A percentile compares a stretch with the other conserved stretches of the same genome.
Conservation (phyloP, 768 basidiomycete species). For the Clavulina sp. region DNA sequence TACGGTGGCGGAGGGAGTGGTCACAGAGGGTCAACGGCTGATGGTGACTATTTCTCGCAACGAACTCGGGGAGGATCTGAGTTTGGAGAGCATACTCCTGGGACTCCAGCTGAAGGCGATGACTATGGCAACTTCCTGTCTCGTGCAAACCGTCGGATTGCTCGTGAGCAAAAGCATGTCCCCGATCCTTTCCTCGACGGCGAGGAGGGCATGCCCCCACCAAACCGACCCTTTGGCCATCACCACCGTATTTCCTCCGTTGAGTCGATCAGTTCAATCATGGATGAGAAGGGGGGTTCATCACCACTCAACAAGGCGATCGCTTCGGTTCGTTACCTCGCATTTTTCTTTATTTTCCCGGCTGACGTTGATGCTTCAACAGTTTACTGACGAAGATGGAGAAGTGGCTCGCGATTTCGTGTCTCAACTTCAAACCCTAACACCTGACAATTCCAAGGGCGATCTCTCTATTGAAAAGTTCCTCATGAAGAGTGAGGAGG, state of each 20-base stretch:
- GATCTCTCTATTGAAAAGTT: constrained; percentile 87
- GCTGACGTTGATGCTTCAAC: constrained; percentile 6
- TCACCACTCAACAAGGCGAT: constrained; percentile 91
- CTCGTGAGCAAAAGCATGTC: constrained; percentile 53
- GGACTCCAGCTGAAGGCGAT: constrained; percentile 14
- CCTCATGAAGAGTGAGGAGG: constrained; percentile 80
- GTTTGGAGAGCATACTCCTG: neutral
- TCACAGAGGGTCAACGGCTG: neutral
- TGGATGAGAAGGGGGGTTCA: constrained; percentile 66
- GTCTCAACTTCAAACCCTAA: constrained; percentile 59
- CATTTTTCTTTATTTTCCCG: neutral
- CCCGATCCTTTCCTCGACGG: constrained; percentile 76
- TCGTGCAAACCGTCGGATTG: constrained; percentile 69
- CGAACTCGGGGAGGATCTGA: neutral
- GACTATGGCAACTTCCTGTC: constrained; percentile 69
- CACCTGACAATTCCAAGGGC: constrained; percentile 73
- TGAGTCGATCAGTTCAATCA: constrained; percentile 84
- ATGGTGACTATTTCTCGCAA: neutral
- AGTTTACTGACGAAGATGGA: constrained; percentile 91
- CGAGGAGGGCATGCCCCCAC: constrained; percentile 23
- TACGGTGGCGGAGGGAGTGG: neutral
- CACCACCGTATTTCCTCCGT: constrained; percentile 57
- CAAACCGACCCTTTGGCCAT: constrained; percentile 56
- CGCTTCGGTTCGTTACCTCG: constrained; percentile 41
- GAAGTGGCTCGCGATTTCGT: constrained; percentile 83